phyloP scores from a whole-genome alignment of 164 flowering plant species.

The Pachysandra terminalis region DNA sequence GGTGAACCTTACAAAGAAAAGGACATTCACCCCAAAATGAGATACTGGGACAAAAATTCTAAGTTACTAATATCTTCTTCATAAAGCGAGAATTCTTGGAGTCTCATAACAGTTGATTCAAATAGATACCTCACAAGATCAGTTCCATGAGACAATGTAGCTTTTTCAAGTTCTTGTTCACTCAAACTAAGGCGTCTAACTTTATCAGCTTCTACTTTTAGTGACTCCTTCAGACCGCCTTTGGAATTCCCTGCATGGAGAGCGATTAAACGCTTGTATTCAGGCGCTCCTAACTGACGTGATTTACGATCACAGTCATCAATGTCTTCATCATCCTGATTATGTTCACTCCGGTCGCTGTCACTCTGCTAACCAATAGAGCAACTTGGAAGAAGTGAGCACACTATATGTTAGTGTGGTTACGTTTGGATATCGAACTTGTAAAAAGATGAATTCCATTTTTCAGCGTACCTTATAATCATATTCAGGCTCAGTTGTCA shows the following conservation, averaged over 20 bases:
- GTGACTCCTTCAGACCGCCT: conserved; percentile 36
- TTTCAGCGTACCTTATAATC: conserved; percentile 25
- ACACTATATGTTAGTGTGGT: too few relatives aligned
- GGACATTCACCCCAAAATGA: too few relatives aligned
- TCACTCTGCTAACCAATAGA: conserved; percentile 12
- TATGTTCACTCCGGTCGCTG: conserved; percentile 23
- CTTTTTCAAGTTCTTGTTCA: conserved; percentile 69
- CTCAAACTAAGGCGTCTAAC: conserved; percentile 88
- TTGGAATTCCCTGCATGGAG: conserved; percentile 78
- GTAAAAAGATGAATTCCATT: background rate
- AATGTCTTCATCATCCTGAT: conserved; percentile 43
- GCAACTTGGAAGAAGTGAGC: background rate
- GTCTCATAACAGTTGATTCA: too few relatives aligned
- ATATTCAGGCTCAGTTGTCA: conserved; percentile 19
- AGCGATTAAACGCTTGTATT: conserved; percentile 67
- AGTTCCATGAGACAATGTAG: conserved; percentile 35
- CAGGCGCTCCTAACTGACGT: conserved; percentile 32
- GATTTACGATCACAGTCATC: conserved; percentile 21
- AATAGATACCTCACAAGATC: conserved; percentile 63
- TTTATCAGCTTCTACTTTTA: conserved; percentile 31
- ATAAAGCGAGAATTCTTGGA: too few relatives aligned
- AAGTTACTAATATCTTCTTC: too few relatives aligned
- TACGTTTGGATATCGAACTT: too few relatives aligned
- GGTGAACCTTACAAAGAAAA: too few relatives aligned
- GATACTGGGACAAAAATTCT: too few relatives aligned